phyloP scores from a whole-genome alignment of 805 yeast genomes.

The Debaryomyces tyrocola region DNA sequence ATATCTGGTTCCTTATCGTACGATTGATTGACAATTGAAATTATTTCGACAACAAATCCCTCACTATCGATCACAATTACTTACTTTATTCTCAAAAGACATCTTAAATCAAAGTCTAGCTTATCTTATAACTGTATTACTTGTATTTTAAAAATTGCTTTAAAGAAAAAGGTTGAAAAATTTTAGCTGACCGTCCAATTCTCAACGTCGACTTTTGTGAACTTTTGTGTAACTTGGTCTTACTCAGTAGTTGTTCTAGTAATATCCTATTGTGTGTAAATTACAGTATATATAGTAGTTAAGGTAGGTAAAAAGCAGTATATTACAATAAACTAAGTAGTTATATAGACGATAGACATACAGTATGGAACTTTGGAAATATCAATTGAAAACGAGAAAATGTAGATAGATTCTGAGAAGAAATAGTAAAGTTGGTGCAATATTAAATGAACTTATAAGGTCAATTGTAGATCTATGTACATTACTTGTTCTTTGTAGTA shows the following conservation, averaged over 20 bases:
- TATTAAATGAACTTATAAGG: too few relatives aligned
- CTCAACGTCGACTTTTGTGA: constrained; percentile 6
- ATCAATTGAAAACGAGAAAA: too few relatives aligned
- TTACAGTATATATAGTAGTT: constrained; percentile 4
- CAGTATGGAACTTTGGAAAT: too few relatives aligned
- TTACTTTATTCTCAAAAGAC: constrained; percentile 51
- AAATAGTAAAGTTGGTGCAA: too few relatives aligned
- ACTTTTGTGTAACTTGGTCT: constrained; percentile 9
- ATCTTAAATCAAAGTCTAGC: constrained; percentile 18
- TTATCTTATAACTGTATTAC: background rate
- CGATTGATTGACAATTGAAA: background rate
- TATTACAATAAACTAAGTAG: too few relatives aligned
- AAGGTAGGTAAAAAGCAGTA: background rate
- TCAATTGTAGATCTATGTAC: too few relatives aligned
- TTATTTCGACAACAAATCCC: background rate
- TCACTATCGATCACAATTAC: constrained; percentile 16
- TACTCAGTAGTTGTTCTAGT: background rate
- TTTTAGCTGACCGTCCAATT: constrained; percentile 12
- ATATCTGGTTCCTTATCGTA: background rate
- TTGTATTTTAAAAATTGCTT: background rate
- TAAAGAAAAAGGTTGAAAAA: constrained; percentile 9
- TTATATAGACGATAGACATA: too few relatives aligned
- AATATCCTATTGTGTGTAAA: constrained; percentile 4
- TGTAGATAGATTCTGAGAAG: too few relatives aligned
- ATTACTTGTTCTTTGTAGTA: too few relatives aligned